Evolutionary conservation across 2,329 filamentous ascomycete genomes (phyloP), one percentile per base, ranked within the genome.

Genomic region (Penicillium sclerotigenum): DNA sequence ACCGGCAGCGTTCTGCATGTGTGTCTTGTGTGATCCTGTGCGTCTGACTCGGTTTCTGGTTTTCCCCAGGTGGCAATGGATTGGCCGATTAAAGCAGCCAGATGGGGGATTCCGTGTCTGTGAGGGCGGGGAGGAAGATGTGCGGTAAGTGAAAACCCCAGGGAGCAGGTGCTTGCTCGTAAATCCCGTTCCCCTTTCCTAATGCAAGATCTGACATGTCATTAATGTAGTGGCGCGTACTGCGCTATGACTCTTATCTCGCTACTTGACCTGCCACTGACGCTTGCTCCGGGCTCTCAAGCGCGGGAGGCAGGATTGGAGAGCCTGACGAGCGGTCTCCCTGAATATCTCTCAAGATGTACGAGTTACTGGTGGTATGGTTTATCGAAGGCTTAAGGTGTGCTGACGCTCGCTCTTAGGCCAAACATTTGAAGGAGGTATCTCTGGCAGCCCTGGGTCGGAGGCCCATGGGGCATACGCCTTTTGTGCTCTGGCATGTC

Each of bases 401-500:
- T 56, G 59, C 59, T 67, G 48, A 67, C 52, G 28, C n/a, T 47
- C 18, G 34, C 34, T 6, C 28, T 33, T 52, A 91, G 88, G 89
- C 72, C 93, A 97, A 81, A 95, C 90, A 11, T 97, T 88, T 74
- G 94, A 99, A 78, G 94, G 94, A 61, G 94, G 94, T 47, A 91
- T 99, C 64, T 92, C 90, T 62, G 88, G 86, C 54, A 87, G 88
- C 61, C 94, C 92, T 50, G 88, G 87, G 57, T 87, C 88, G 61
- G 94, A 99, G 80, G 94, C 93, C 52, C 94, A 99, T 76, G 94
- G 94, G 59, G 94, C 91, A 61, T 99, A 97, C 77, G 90, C 93
- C 26, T 97, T 97, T 75, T 97, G 93, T 75, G 92, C 90, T 54
- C 79, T 99, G 57, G 94, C 88, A 53, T 95, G 90, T 74, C 83